Evolutionary conservation across 768 basidiomycete genomes (phyloP).

Genomic region (Lentinula edodes): DNA sequence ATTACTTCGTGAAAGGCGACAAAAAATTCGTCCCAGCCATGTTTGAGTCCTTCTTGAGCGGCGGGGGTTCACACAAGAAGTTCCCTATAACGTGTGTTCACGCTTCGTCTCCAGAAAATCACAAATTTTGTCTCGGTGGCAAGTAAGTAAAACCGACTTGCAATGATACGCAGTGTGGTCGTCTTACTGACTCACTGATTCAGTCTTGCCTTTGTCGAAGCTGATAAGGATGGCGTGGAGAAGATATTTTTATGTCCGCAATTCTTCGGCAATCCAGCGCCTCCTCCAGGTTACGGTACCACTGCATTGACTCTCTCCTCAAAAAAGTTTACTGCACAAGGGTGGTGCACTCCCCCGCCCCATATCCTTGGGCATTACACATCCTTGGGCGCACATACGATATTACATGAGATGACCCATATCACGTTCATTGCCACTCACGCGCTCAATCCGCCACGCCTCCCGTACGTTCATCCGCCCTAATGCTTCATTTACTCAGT

Average conservation of each 20-base stretch:
- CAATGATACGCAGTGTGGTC: too few relatives aligned
- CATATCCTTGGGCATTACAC: not conserved
- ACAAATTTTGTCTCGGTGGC: not conserved
- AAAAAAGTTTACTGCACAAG: not conserved
- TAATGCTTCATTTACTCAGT: not conserved
- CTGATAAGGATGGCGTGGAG: not conserved
- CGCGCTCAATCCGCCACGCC: not conserved
- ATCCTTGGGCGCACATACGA: not conserved
- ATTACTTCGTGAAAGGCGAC: not conserved
- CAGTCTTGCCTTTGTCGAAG: not conserved
- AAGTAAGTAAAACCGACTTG: not conserved
- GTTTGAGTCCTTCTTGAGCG: not conserved
- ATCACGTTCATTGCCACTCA: not conserved
- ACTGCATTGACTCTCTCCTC: not conserved
- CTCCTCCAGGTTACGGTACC: too few relatives aligned
- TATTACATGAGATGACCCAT: not conserved
- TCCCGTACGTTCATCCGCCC: too few relatives aligned
- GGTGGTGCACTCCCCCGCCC: not conserved
- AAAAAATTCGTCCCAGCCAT: not conserved
- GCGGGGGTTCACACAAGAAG: not conserved
- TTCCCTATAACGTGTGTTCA: not conserved
- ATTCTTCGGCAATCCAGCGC: not conserved
- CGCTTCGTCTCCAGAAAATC: not conserved
- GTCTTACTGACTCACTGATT: too few relatives aligned
- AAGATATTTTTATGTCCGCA: not conserved